Conservation (phyloP, 345 rosid species). For the Populus nigra region DNA sequence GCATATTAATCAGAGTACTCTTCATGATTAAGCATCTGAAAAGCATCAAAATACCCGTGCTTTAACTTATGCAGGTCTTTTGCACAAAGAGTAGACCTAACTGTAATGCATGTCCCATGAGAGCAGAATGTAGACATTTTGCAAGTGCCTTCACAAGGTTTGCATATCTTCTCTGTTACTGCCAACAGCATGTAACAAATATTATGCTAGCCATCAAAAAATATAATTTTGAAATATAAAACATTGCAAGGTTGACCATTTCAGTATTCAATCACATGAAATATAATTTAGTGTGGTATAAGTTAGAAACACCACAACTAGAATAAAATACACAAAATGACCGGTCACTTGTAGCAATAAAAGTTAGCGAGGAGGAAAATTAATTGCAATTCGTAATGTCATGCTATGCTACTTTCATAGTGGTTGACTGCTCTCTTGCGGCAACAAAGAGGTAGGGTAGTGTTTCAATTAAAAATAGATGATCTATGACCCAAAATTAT, state of each 20-base stretch:
- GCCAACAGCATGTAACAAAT: background rate
- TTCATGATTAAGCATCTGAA: background rate
- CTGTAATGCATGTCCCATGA: conserved; percentile 97
- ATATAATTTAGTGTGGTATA: too few relatives aligned
- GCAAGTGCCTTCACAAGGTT: conserved; percentile 99
- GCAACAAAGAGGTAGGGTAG: background rate
- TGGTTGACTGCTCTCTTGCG: background rate
- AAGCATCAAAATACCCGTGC: conserved; percentile 11
- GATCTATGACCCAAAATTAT: background rate
- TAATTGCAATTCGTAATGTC: background rate
- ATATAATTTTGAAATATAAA: background rate
- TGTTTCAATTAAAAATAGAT: background rate
- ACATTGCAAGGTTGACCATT: background rate
- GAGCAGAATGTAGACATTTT: conserved; percentile 95
- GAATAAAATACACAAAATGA: background rate
- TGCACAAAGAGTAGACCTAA: conserved; percentile 92
- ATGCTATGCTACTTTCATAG: background rate
- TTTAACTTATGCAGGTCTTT: conserved; percentile 65
- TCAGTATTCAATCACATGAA: background rate
- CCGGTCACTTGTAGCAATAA: background rate
- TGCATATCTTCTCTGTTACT: conserved; percentile 15
- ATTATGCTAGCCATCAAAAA: background rate
- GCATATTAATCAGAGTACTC: background rate
- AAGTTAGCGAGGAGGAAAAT: background rate
- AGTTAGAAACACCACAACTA: background rate